Base-by-base conservation (phyloP, 345 rosid species). In the Lepidium didymum region DNA sequence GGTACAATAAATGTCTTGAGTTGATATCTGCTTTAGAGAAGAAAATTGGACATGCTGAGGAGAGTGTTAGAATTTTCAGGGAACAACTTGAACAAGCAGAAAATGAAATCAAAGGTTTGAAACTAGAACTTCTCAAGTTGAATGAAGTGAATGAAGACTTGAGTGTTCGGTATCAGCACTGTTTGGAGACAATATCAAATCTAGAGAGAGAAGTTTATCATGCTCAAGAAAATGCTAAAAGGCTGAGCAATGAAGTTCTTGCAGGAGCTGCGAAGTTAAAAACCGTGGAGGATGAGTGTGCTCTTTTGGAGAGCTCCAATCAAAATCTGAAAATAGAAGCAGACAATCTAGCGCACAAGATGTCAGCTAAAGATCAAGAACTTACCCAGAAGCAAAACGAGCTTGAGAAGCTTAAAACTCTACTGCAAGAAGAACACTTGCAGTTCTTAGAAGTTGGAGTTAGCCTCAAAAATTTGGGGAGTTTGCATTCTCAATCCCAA, bases 281-380 rank as follows among this genome's bases (percentile, higher is more conserved):
- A 81, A 78, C 79, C 46, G 78, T 75, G 50, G 91, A 77, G 67
- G 95, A 88, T 54, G 84, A 76, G 31, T 77, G 83, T 43, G 69
- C 70, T 77, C 55, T 81, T 58, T 73, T 89, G 70, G 91, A 86
- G 79, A 82, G 58, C 19, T 82, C 83, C 44, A 86, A 91, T 79
- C 84, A 81, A 38, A 80, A 77, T 67, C 77, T 95, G 75, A 87
- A 83, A 72, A 73, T 62, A 11, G 86, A 89, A 76, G 82, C 91
- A 54, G 88, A 85, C 8, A 69, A 62, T 69, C 62, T 87, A 59
- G 74, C 75, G 10, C 75, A 73, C 56, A 81, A 69, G 73, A 78
- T 91, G 77, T 80, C 85, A 8, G 54, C 38, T 51, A 91, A 91
- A 73, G 96, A 94, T 79, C 79, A 75, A 72, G 86, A 91, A 76